These are phyloP conservation scores for Circinella umbellata DNA, from an alignment of 371 early-diverging fungal genomes.

Conservation along the genomic window DNA sequence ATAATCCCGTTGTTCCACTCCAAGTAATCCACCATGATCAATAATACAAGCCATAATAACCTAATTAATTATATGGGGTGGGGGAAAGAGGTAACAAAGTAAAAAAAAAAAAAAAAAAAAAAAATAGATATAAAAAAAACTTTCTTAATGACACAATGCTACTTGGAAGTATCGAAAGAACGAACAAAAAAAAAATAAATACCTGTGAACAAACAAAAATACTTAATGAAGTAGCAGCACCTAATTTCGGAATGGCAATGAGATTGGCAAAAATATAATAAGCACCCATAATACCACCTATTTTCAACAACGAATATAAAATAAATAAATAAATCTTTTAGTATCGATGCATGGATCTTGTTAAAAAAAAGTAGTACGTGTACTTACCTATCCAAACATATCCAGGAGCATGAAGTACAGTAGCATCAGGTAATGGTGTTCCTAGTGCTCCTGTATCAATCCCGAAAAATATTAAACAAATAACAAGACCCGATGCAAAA, in stretches of 20 bases:
- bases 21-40: constrained; percentile 28
- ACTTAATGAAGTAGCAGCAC: constrained; percentile 37
- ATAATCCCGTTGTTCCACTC: constrained; percentile 37
- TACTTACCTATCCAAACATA: constrained; percentile 41
- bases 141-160: background rate
- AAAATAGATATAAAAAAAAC: background rate
- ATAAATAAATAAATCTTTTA: too few species aligned
- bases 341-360: too few species aligned
- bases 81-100: too few species aligned
- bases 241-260: constrained; percentile 30
- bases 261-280: constrained; percentile 37
- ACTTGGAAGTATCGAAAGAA: too few species aligned
- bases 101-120: too few species aligned
- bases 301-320: too few species aligned
- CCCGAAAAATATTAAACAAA: constrained; percentile 32
- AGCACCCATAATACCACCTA: constrained; percentile 35
- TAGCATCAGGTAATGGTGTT: constrained; percentile 29
- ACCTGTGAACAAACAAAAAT: constrained; percentile 44
- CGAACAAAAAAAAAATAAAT: background rate
- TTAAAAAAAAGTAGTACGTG: too few species aligned
- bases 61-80: constrained; percentile 4
- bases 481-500: constrained; percentile 29
- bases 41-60: constrained; percentile 35
- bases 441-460: constrained; percentile 28
- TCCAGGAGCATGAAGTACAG: constrained; percentile 28